Conservation (phyloP, 352 stramenopile genomes). For the Achlya hypogyna region DNA sequence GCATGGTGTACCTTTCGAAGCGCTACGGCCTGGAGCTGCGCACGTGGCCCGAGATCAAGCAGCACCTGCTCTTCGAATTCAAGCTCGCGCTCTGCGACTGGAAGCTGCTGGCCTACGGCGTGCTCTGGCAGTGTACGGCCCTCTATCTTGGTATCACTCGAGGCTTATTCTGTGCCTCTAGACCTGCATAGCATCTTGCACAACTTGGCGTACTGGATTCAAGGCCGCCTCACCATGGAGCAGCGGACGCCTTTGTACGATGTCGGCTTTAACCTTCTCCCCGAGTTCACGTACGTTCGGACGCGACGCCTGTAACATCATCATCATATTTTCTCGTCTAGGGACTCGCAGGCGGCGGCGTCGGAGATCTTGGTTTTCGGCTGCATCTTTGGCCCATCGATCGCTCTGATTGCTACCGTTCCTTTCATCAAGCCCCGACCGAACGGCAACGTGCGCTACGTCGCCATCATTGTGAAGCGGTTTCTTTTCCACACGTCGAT, state of each 20-base stretch:
- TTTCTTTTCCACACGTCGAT: slow-evolving; percentile 73
- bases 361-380: slow-evolving; percentile 79
- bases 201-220: slow-evolving; percentile 81
- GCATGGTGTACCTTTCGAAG: background rate
- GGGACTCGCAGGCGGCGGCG: slow-evolving; percentile 29
- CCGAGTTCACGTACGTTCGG: slow-evolving; percentile 42
- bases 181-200: slow-evolving; percentile 76
- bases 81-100: slow-evolving; percentile 9
- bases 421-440: slow-evolving; percentile 37
- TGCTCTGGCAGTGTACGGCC: slow-evolving; percentile 13
- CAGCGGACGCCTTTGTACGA: slow-evolving; percentile 73
- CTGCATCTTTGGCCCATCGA: slow-evolving; percentile 55
- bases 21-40: background rate
- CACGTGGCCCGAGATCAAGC: slow-evolving; percentile 9
- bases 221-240: slow-evolving; percentile 49
- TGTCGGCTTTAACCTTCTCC: slow-evolving; percentile 63
- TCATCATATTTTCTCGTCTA: slow-evolving; percentile 1
- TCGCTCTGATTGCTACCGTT: slow-evolving; percentile 55
- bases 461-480: slow-evolving; percentile 74
- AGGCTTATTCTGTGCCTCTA: slow-evolving; percentile 18
- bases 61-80: slow-evolving; percentile 8
- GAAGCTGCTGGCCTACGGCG: slow-evolving; percentile 3
- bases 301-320: too few species aligned
- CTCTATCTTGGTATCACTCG: background rate
- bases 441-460: slow-evolving; percentile 54